Percentiles rank a stretch among this genome's conserved stretches.
Conservation (phyloP, 306 rosid genomes). For the Erythrophleum fordii region DNA sequence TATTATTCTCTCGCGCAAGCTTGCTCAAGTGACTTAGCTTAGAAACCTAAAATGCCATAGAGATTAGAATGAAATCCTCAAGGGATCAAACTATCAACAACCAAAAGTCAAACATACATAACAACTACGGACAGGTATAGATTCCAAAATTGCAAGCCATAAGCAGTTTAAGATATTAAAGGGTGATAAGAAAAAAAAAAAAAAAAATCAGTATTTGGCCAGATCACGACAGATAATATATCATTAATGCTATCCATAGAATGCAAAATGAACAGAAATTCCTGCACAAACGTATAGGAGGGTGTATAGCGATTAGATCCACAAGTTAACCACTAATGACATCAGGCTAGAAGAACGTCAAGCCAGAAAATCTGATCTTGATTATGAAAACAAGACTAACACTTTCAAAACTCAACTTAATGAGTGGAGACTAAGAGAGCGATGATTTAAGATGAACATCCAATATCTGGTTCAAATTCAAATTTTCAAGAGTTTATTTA, state of each 20-base stretch:
- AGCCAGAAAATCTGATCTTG: neutral
- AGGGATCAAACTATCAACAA: neutral
- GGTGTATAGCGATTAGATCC: neutral
- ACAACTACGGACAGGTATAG: neutral
- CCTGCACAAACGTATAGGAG: neutral
- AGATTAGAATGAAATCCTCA: conserved; percentile 36
- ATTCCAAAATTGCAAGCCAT: neutral
- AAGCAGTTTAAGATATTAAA: neutral
- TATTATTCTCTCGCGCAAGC: conserved; percentile 94
- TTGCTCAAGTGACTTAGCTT: conserved; percentile 94
- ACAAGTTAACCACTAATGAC: neutral
- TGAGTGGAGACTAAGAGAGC: neutral
- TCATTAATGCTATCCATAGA: neutral
- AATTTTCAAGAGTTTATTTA: neutral
- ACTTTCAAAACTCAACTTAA: neutral
- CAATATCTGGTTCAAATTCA: neutral
- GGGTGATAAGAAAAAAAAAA: neutral
- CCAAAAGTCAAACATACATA: neutral
- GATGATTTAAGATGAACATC: neutral
- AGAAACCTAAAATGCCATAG: conserved; percentile 68
- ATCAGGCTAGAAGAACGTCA: neutral
- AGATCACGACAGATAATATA: neutral
- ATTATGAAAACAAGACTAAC: neutral
- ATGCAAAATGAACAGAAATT: neutral
- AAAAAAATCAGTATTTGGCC: neutral